A percentile compares a stretch with the other conserved stretches of the same genome.
Evolutionary conservation across 106 monocot species (phyloP).

Genomic region (Cymbidium sinense): DNA sequence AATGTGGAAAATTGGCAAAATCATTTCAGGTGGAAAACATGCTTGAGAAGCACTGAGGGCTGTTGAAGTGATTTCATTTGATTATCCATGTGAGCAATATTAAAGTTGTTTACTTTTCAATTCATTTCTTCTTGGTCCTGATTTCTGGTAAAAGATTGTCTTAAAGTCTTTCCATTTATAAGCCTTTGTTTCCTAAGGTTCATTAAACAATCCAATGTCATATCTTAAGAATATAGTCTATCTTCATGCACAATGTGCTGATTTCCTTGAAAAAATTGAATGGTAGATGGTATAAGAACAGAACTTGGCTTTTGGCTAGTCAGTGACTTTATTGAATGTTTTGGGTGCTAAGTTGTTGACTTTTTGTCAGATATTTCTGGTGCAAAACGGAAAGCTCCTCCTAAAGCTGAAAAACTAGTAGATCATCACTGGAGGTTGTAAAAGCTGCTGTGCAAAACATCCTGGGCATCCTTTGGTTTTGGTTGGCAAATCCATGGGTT

Average conservation of each 20-base stretch:
- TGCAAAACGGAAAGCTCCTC: constrained; percentile 82
- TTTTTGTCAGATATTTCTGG: constrained; percentile 66
- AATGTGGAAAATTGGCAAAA: background rate
- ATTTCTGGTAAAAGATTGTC: background rate
- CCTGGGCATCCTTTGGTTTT: constrained; percentile 84
- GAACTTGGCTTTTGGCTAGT: background rate
- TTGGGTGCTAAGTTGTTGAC: background rate
- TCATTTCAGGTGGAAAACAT: constrained; percentile 81
- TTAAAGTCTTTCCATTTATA: background rate
- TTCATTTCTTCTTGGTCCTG: background rate
- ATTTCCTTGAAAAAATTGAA: background rate
- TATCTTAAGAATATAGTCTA: background rate
- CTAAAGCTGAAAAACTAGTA: constrained; percentile 88
- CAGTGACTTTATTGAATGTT: background rate
- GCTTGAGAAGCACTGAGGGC: constrained; percentile 61
- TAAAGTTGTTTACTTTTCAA: background rate
- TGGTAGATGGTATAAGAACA: background rate
- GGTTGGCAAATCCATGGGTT: constrained; percentile 93
- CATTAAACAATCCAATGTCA: background rate
- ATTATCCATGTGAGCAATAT: constrained; percentile 80
- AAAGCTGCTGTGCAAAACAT: constrained; percentile 48
- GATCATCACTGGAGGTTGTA: constrained; percentile 57
- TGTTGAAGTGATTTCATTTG: constrained; percentile 79
- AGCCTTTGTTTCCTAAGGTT: background rate
- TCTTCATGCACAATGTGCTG: background rate